Evolutionary conservation across 805 yeast species (phyloP).

Genomic region (Dipodascopsis tothii): DNA sequence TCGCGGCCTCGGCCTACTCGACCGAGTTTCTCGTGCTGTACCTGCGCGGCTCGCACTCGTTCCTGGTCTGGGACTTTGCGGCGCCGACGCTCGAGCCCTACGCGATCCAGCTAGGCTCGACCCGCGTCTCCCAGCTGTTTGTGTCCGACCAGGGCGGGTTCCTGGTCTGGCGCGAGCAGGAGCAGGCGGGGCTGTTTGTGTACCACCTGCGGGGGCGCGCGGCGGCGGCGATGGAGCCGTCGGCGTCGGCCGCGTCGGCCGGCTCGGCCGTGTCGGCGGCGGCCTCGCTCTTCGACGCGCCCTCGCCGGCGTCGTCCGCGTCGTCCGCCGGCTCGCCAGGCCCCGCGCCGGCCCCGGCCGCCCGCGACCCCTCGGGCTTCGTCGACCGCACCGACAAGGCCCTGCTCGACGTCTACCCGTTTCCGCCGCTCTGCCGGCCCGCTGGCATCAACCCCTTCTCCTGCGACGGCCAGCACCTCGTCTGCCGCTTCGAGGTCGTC

Average conservation of each 20-base stretch:
- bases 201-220: constrained; percentile 8
- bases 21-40: constrained; percentile 15
- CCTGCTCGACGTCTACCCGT: constrained; percentile 6
- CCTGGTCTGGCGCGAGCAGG: constrained; percentile 19
- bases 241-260: not conserved
- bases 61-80: constrained; percentile 20
- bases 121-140: constrained; percentile 11
- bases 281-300: too few species aligned
- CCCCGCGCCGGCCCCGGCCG: too few species aligned
- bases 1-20: constrained; percentile 18
- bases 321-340: too few species aligned
- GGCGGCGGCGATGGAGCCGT: not conserved
- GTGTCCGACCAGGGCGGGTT: constrained; percentile 13
- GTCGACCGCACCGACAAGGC: not conserved
- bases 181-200: constrained; percentile 19
- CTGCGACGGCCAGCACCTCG: constrained; percentile 23
- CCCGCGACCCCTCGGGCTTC: not conserved
- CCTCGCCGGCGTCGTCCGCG: not conserved
- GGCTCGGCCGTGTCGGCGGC: not conserved
- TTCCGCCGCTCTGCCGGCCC: constrained; percentile 14
- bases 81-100: constrained; percentile 6
- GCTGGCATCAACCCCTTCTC: constrained; percentile 17
- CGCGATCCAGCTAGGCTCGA: constrained; percentile 14
- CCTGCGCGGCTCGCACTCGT: constrained; percentile 10
- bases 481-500: constrained; percentile 16